Evolutionary conservation across 169 alveolate genomes (phyloP).

Genomic region (Blepharisma undulans): DNA sequence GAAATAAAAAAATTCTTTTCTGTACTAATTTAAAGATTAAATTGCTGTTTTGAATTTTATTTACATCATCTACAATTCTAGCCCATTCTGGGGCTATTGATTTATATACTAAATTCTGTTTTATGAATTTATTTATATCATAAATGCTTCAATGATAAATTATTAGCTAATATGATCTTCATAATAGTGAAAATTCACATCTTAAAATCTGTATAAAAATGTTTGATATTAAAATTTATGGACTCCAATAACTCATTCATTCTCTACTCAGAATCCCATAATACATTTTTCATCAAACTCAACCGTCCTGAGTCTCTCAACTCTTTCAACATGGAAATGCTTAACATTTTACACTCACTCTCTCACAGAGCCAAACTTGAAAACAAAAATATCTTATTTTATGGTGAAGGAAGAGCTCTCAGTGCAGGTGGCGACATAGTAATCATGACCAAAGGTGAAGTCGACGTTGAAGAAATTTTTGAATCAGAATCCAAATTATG

Average conservation of each 20-base stretch:
- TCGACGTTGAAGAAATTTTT: conserved; percentile 57
- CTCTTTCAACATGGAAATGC: not conserved
- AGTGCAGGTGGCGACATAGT: conserved; percentile 90
- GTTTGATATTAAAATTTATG: not conserved
- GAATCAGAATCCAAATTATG: conserved; percentile 68
- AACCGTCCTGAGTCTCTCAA: not conserved
- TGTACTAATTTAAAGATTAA: too few relatives aligned
- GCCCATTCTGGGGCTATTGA: too few relatives aligned
- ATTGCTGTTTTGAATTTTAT: too few relatives aligned
- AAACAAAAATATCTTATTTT: not conserved
- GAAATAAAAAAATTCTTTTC: too few relatives aligned
- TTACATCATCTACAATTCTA: too few relatives aligned
- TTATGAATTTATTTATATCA: too few relatives aligned
- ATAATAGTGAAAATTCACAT: too few relatives aligned
- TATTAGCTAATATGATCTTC: too few relatives aligned
- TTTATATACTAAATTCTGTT: too few relatives aligned
- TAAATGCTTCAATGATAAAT: too few relatives aligned
- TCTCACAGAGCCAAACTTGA: not conserved
- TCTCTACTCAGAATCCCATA: not conserved
- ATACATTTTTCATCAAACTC: not conserved
- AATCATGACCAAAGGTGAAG: conserved; percentile 54
- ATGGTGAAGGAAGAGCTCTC: conserved; percentile 77
- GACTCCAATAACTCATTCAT: not conserved
- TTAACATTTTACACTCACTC: not conserved
- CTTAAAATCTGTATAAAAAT: too few relatives aligned